A percentile compares a stretch with the other conserved stretches of the same genome.
Conservation (phyloP, 2,329 filamentous ascomycete genomes). For the Paraphoma chrysanthemicola region DNA sequence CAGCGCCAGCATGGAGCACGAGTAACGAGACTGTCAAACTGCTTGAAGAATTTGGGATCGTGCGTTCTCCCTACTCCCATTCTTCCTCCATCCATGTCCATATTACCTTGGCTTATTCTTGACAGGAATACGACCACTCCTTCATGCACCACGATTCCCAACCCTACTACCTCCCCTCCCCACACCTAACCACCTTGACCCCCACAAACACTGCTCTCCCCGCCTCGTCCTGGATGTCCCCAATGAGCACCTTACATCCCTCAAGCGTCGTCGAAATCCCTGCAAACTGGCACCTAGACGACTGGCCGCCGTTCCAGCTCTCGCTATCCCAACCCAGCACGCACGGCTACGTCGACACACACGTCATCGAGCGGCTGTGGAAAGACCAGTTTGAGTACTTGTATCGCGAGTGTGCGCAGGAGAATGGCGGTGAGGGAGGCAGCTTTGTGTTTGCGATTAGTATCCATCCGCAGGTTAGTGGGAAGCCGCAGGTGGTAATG, state of each 20-base stretch:
- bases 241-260: conserved; percentile 41
- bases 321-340: conserved; percentile 61
- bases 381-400: conserved; percentile 56
- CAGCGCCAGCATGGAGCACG: conserved; percentile 53
- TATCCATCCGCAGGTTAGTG: conserved; percentile 58
- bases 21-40: conserved; percentile 48
- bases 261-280: conserved; percentile 54
- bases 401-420: conserved; percentile 49
- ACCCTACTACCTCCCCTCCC: conserved; percentile 45
- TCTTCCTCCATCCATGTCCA: neutral
- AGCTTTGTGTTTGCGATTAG: conserved; percentile 57
- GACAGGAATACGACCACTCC: conserved; percentile 59
- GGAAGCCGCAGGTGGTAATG: conserved; percentile 55
- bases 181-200: conserved; percentile 52
- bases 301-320: conserved; percentile 55
- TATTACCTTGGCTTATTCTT: neutral
- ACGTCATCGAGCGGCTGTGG: conserved; percentile 53
- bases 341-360: conserved; percentile 53
- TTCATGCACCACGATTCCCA: conserved; percentile 59
- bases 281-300: conserved; percentile 59
- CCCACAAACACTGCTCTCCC: conserved; percentile 41
- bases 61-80: conserved; percentile 9
- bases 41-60: conserved; percentile 51
- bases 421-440: conserved; percentile 44
- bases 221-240: conserved; percentile 48